These are phyloP conservation scores for Lathyrus sativus DNA, from an alignment of 306 rosid genomes.

Conservation along the genomic window DNA sequence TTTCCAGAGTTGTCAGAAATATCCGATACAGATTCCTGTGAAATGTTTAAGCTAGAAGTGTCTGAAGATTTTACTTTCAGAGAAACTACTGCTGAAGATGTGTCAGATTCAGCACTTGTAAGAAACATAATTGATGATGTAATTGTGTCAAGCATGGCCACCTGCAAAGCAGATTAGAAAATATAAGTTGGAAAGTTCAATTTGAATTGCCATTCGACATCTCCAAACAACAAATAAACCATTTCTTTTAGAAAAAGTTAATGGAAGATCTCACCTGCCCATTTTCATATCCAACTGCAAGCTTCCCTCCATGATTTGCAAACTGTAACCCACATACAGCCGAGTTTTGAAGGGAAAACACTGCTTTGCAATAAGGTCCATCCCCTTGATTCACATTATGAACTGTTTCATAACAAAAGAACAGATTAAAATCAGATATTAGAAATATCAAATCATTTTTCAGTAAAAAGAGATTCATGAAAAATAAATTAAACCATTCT, in stretches of 20 bases:
- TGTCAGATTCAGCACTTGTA: slow-evolving; percentile 52
- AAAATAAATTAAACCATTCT: slow-evolving; percentile 22
- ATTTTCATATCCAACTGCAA: slow-evolving; percentile 71
- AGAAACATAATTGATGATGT: slow-evolving; percentile 66
- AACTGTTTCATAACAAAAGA: slow-evolving; percentile 56
- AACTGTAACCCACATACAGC: slow-evolving; percentile 61
- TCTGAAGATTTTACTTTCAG: slow-evolving; percentile 58
- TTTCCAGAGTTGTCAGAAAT: slow-evolving; percentile 44
- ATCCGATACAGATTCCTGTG: slow-evolving; percentile 50
- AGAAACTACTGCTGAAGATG: slow-evolving; percentile 60
- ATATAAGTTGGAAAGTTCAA: slow-evolving; percentile 38
- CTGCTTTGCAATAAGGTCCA: slow-evolving; percentile 62
- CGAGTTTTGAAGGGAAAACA: slow-evolving; percentile 66
- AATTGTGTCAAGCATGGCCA: slow-evolving; percentile 70
- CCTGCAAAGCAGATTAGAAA: slow-evolving; percentile 59
- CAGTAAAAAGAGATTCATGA: slow-evolving; percentile 11
- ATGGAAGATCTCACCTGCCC: slow-evolving; percentile 66
- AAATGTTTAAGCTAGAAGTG: slow-evolving; percentile 42
- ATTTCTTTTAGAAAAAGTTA: slow-evolving; percentile 14
- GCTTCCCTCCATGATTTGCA: slow-evolving; percentile 61
- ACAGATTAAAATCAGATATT: slow-evolving; percentile 27
- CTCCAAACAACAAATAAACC: slow-evolving; percentile 19
- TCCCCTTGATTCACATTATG: slow-evolving; percentile 50
- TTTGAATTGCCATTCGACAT: slow-evolving; percentile 32
- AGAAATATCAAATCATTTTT: slow-evolving; percentile 31